Conservation (phyloP, 257 asterid species). For the Euphrasia confusa region DNA sequence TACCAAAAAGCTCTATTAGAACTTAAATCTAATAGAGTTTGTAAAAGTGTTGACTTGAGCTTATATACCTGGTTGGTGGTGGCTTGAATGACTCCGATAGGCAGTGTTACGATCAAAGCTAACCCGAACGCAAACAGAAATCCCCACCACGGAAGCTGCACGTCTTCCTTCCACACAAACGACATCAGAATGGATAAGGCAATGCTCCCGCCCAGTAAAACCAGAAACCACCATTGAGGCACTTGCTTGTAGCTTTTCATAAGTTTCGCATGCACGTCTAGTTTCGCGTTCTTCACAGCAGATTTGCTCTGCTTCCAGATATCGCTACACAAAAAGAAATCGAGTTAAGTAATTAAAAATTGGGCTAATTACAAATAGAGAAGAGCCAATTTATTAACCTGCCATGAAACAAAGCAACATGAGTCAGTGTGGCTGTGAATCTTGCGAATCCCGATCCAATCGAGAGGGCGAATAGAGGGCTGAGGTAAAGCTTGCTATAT, state of each 20-base stretch:
- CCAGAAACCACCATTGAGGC: constrained; percentile 88
- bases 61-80: too few relatives aligned
- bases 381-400: constrained; percentile 50
- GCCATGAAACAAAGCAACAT: constrained; percentile 85
- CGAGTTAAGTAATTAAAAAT: neutral
- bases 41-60: neutral
- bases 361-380: neutral
- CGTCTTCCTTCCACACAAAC: constrained; percentile 71
- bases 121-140: constrained; percentile 70
- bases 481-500: constrained; percentile 88
- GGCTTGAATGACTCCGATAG: too few relatives aligned
- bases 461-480: constrained; percentile 91
- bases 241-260: constrained; percentile 87
- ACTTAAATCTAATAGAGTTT: too few relatives aligned
- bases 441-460: constrained; percentile 93
- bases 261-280: constrained; percentile 66
- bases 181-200: constrained; percentile 57
- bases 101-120: constrained; percentile 64
- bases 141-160: constrained; percentile 97
- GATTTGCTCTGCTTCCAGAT: constrained; percentile 83
- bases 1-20: too few relatives aligned
- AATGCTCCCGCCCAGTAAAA: constrained; percentile 59
- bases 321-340: constrained; percentile 35
- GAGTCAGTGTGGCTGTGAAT: constrained; percentile 86
- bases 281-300: constrained; percentile 62